Base-by-base conservation (phyloP, 176 grass and related monocot genomes). In the Cocos nucifera region DNA sequence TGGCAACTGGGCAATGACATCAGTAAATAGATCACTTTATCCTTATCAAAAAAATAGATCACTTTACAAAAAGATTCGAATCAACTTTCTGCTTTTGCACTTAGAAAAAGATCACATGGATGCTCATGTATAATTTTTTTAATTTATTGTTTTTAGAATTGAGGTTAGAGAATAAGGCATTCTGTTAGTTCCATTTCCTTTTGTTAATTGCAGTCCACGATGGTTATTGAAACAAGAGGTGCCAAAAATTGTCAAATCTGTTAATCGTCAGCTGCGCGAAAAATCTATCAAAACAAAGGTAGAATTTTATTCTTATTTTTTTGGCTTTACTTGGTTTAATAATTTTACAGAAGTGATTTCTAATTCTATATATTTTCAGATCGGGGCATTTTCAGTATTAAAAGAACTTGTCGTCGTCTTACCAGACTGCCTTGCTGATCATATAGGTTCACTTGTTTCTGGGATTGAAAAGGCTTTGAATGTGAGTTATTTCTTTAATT, bases 221-320 rank as follows among this genome's bases (percentile, higher is more conserved):
- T 98, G 93, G 93, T 74, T 98, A 50, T 72, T 98, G 63, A 98
- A 98, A 59, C 87, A 98, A 81, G 93, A 98, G 80, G 87, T 98
- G 23, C 84, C 93, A 65, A 98, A 98, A 77, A 59, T 98, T 56
- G 88, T 92, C 20, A 98, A 86, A 74, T 98, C 93, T 49, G 78
- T 98, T 63, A 98, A 92, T 58, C 80, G 82, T 35, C 93, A 92
- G 64, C 70, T 92, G n/a, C 93, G 93, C 80, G 84, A 98, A 88
- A 98, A 98, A 89, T 89, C 93, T 27, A 80, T 98, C 28, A 98
- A 98, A 61, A 98, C 93, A 19, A 98, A 98, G 88, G 93, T 92
- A 69, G 28, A 65, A 60, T 53, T 74, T 19, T 28, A 8, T 72
- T 15, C 57, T 35, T 64, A 44, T 74, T 61, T 73, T 23, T 57